phyloP scores from a whole-genome alignment of 2,329 filamentous ascomycete species.

The Alternaria tenuissima region DNA sequence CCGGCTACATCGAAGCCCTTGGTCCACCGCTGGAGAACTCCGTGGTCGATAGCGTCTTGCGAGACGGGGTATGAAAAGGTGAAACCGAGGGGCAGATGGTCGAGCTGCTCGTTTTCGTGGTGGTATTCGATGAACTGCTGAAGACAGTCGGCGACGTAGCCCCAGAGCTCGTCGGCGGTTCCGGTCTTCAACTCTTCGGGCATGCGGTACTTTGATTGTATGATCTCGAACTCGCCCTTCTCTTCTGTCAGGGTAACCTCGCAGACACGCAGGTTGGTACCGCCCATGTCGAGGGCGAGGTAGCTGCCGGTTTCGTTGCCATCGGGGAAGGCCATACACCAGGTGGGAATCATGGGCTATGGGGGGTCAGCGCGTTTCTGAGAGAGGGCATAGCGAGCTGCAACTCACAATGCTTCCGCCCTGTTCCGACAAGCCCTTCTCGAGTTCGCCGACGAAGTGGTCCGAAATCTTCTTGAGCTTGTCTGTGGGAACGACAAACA shows the following conservation, averaged over 20 bases:
- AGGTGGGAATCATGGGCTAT: conserved; percentile 97
- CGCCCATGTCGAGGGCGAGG: conserved; percentile 93
- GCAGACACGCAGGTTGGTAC: conserved; percentile 94
- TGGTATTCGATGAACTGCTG: conserved; percentile 92
- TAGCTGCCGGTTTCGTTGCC: conserved; percentile 88
- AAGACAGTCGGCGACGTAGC: conserved; percentile 92
- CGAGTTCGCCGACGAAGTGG: conserved; percentile 88
- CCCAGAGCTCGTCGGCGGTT: conserved; percentile 86
- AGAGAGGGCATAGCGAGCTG: conserved; percentile 76
- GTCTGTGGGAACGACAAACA: conserved; percentile 78
- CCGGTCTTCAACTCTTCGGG: conserved; percentile 93
- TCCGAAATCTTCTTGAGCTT: conserved; percentile 91
- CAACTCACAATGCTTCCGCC: conserved; percentile 88
- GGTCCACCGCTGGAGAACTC: conserved; percentile 92
- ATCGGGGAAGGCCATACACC: conserved; percentile 91
- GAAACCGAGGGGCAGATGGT: conserved; percentile 82
- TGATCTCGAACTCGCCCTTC: conserved; percentile 93
- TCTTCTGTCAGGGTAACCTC: conserved; percentile 88
- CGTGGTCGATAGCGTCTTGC: conserved; percentile 92
- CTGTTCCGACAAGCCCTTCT: conserved; percentile 84
- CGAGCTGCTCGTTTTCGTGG: conserved; percentile 71
- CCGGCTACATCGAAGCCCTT: conserved; percentile 96
- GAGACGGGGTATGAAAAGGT: conserved; percentile 97
- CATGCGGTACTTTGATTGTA: conserved; percentile 95
- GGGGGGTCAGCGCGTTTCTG: conserved; percentile 68